These are phyloP conservation scores for Mrakia gelida DNA, from an alignment of 768 basidiomycete genomes.

Conservation along the genomic window DNA sequence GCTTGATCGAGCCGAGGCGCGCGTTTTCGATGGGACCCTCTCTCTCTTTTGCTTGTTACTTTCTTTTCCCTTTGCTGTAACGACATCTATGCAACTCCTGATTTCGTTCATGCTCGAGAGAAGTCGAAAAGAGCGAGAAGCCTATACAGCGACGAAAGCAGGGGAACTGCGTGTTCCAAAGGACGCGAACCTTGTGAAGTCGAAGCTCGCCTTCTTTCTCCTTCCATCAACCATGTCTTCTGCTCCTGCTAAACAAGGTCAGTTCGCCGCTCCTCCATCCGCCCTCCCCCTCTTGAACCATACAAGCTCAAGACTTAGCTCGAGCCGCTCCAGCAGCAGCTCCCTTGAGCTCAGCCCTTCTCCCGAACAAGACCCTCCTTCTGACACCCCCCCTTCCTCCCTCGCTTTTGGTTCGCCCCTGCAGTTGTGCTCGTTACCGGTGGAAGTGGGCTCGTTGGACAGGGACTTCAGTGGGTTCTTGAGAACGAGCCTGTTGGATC, in stretches of 20 bases:
- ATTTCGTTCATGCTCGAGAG: too few relatives aligned
- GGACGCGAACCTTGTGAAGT: background rate
- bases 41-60: background rate
- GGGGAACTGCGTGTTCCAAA: background rate
- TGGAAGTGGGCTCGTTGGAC: conserved; percentile 31
- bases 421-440: conserved; percentile 31
- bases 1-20: background rate
- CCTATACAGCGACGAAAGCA: too few relatives aligned
- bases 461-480: conserved; percentile 71
- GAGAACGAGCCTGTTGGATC: conserved; percentile 72
- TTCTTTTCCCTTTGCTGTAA: too few relatives aligned
- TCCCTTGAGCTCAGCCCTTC: background rate
- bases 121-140: too few relatives aligned
- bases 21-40: background rate
- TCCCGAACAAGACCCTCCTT: background rate
- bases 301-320: background rate
- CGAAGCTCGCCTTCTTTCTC: background rate
- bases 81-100: too few relatives aligned
- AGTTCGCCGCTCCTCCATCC: background rate
- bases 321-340: background rate
- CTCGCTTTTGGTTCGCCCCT: background rate
- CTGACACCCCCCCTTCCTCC: background rate
- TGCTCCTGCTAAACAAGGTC: conserved; percentile 8
- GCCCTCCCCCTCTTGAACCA: background rate
- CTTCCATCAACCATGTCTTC: conserved; percentile 9